These are phyloP conservation scores for Metarhizium humberi DNA, from an alignment of 2,329 filamentous ascomycete genomes.

Conservation along the genomic window DNA sequence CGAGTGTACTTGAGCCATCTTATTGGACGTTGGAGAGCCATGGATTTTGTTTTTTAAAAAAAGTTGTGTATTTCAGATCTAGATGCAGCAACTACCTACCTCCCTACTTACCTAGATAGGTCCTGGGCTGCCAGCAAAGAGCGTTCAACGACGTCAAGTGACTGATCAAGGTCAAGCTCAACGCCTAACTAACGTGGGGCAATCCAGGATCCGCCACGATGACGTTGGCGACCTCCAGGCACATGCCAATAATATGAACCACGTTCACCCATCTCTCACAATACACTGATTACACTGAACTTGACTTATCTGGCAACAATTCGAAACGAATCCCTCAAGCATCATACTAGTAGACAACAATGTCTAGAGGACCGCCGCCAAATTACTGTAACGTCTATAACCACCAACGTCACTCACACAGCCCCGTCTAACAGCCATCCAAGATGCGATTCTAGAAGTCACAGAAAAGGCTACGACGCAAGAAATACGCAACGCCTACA, in stretches of 20 bases:
- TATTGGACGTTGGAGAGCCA: too few species aligned
- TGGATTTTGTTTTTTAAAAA: too few species aligned
- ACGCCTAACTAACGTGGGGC: not conserved
- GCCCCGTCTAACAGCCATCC: not conserved
- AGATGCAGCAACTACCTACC: not conserved
- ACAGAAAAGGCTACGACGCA: conserved; percentile 64
- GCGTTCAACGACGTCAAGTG: not conserved
- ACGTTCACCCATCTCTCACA: not conserved
- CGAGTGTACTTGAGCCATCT: not conserved
- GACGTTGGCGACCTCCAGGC: conserved; percentile 16
- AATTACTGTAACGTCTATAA: conserved; percentile 44
- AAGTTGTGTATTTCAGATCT: not conserved
- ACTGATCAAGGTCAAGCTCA: not conserved
- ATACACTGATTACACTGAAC: too few species aligned
- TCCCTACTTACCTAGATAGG: too few species aligned
- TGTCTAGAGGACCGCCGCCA: conserved; percentile 34
- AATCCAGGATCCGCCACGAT: conserved; percentile 28
- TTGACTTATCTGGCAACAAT: not conserved
- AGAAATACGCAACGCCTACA: conserved; percentile 91
- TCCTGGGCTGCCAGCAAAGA: too few species aligned
- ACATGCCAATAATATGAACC: not conserved
- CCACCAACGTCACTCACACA: not conserved
- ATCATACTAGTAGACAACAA: conserved; percentile 12
- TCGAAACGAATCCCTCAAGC: not conserved
- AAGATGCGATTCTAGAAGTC: conserved; percentile 68